Percentiles rank a stretch among this genome's conserved stretches.
Conservation (phyloP, 768 basidiomycete genomes). For the Termitomyces sp. region DNA sequence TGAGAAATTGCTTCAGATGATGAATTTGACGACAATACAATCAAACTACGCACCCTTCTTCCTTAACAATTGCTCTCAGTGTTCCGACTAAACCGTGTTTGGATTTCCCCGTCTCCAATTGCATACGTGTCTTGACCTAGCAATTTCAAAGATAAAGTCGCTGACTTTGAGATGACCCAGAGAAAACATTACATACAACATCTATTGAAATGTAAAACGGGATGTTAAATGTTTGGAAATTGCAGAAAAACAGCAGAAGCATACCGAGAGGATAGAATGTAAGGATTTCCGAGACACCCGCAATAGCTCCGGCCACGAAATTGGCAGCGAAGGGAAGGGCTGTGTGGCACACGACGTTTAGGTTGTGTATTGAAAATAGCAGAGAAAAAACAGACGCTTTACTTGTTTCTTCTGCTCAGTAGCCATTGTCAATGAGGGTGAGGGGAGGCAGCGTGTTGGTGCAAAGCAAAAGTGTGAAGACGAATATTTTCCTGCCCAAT, state of each 20-base stretch:
- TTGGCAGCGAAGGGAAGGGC: constrained; percentile 85
- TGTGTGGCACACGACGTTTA: constrained; percentile 23
- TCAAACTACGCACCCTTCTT: constrained; percentile 73
- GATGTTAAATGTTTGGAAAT: neutral
- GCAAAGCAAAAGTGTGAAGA: constrained; percentile 4
- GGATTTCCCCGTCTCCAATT: constrained; percentile 83
- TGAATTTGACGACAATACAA: neutral
- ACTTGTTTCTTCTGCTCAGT: constrained; percentile 27
- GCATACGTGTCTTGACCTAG: constrained; percentile 97
- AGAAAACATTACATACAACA: constrained; percentile 59
- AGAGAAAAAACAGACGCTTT: constrained; percentile 10
- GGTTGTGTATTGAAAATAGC: neutral
- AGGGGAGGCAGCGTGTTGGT: neutral
- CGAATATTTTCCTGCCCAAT: constrained; percentile 5
- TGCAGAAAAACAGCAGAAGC: constrained; percentile 18
- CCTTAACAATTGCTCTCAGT: constrained; percentile 74
- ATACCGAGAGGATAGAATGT: constrained; percentile 88
- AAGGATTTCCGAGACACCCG: constrained; percentile 80
- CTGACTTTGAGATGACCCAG: constrained; percentile 6
- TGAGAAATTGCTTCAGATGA: constrained; percentile 11
- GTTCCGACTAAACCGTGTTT: constrained; percentile 76
- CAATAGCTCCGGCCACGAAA: constrained; percentile 94
- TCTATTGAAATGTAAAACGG: constrained; percentile 37
- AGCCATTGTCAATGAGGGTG: constrained; percentile 14
- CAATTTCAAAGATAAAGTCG: constrained; percentile 5